A percentile compares a stretch with the other conserved stretches of the same genome.
Conservation (phyloP, 2,329 filamentous ascomycete genomes). For the Fusarium continuum region DNA sequence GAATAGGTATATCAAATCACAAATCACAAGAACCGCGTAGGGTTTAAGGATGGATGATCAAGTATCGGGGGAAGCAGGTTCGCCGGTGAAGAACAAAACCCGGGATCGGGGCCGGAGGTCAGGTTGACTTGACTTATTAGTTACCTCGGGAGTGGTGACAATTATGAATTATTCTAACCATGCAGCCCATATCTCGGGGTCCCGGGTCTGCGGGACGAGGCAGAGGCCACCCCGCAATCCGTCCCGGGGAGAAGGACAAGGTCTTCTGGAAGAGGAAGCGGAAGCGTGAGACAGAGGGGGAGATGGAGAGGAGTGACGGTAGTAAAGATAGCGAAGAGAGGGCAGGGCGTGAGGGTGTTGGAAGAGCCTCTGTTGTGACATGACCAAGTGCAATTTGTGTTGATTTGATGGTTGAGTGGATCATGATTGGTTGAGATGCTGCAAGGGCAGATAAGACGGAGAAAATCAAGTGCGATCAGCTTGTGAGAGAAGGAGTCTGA, state of each 20-base stretch:
- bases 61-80: slow-evolving; percentile 18
- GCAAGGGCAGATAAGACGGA: slow-evolving; percentile 36
- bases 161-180: slow-evolving; percentile 39
- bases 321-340: slow-evolving; percentile 24
- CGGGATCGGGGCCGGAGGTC: slow-evolving; percentile 8
- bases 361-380: slow-evolving; percentile 6
- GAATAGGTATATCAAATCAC: neutral
- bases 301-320: slow-evolving; percentile 21
- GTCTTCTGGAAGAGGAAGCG: slow-evolving; percentile 37
- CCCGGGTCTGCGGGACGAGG: slow-evolving; percentile 39
- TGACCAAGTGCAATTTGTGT: slow-evolving; percentile 42
- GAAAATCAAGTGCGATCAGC: slow-evolving; percentile 25
- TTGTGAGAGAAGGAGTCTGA: slow-evolving; percentile 21
- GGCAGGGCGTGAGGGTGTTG: slow-evolving; percentile 18
- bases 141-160: slow-evolving; percentile 42
- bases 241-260: slow-evolving; percentile 27
- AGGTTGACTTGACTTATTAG: slow-evolving; percentile 7
- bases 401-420: slow-evolving; percentile 5
- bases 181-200: slow-evolving; percentile 40
- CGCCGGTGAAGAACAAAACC: slow-evolving; percentile 4
- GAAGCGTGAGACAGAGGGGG: neutral
- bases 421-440: slow-evolving; percentile 32
- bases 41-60: neutral
- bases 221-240: slow-evolving; percentile 30
- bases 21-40: slow-evolving; percentile 2